Base-by-base conservation (phyloP, 768 basidiomycete genomes). In the Coprinopsis cinerea region DNA sequence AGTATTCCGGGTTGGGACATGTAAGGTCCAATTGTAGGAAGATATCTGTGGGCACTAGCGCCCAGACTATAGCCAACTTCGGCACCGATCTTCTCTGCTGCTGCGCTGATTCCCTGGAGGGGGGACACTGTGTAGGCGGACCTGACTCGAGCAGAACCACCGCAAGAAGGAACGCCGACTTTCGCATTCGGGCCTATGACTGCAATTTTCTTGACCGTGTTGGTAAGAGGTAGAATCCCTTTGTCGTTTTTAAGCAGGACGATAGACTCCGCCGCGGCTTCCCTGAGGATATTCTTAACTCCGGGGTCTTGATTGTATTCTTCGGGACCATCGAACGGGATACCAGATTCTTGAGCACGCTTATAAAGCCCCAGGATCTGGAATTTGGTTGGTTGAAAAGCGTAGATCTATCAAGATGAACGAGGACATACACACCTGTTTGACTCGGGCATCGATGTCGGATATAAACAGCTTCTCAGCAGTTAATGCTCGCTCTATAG, bases 121-220 rank as follows among this genome's bases (percentile, higher is more conserved):
- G 82, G 82, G 1, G 82, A 77, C 14, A 80, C 71, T 1, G 70
- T 67, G 59, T 80, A 83, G 0, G 75, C 68, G 0, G 78, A 68
- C 17, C 68, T 59, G 18, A 85, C 66, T 2, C 67, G 63, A 1
- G 82, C 82, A 9, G 79, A 80, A 20, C 83, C 82, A 32, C 82
- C 82, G 7, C 81, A 80, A 24, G 78, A 79, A 35, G 73, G 75
- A 53, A 75, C 69, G 0, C 72, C 67, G 28, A 63, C 58, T 58
- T 76, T 82, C 4, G 76, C 78, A 60, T 84, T 83, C 2, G 81
- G 79, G 0, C 82, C 83, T 52, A 84, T 80, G 41, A 85, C 71
- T 10, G 78, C 81, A 36, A 85, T 73, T 39, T 67, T 74, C 53
- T 70, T 75, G 41, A 55, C 25, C 1, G 42, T 27, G 13, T 58